Base-by-base conservation (phyloP, 1,284 basidiomycete genomes). In the Pseudozyma thailandica region DNA sequence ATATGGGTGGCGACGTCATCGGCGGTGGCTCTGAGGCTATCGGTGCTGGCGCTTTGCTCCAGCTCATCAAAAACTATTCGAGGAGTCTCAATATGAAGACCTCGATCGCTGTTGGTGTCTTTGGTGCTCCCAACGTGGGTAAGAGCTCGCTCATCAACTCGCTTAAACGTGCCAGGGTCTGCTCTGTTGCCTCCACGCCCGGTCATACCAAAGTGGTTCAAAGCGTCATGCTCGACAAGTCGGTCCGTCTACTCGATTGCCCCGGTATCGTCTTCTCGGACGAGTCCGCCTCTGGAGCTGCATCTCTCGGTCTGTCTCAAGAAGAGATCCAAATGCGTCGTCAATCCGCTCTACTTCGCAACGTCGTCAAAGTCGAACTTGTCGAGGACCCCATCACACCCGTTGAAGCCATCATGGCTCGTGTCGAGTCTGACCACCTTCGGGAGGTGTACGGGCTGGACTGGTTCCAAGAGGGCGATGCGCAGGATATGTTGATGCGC, bases 71-170 rank as follows among this genome's bases (percentile, higher is more conserved):
- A 81, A 92, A 92, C 16, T 96, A 94, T 84, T 92, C 38, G 84
- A 88, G 78, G 31, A 76, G 72, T 44, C 48, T 74, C 20, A 75
- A 75, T 53, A 54, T 75, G 18, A 79, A 77, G 55, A 74, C 77
- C 30, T 76, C 73, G 12, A 75, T 82, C 47, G 95, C 93, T 0
- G 90, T 98, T 52, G 95, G 95, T 16, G 91, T 98, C 21, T 92
- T 98, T 28, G 95, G 95, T 1, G 95, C 94, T 80, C 95, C 95
- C 4, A 98, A 98, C 84, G 95, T 98, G 53, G 95, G 95, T 10
- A 98, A 98, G 85, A 94, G 92, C 59, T 92, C 90, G 74, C 83
- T 98, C 58, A 97, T 98, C 85, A 98, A 98, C 84, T 92, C 92
- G 50, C 85, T 98, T 52, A 95, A 96, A 84, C 86, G 94, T 41